Conservation (phyloP, 2,329 filamentous ascomycete genomes). For the Alternaria sp. region DNA sequence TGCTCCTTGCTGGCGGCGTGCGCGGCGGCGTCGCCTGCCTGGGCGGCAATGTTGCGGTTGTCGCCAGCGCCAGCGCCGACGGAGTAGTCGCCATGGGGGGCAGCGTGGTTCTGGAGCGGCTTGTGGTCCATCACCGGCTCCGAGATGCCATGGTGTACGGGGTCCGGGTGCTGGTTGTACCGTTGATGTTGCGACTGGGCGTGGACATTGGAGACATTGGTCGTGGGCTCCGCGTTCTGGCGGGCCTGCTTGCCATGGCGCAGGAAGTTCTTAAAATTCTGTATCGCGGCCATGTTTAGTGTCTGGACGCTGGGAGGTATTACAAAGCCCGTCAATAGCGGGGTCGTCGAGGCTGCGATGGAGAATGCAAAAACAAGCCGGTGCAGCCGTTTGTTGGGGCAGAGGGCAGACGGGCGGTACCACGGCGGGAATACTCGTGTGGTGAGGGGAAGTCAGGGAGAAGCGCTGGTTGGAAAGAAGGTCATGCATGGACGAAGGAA, state of each 20-base stretch:
- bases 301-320: constrained; percentile 7
- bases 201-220: constrained; percentile 68
- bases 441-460: constrained; percentile 14
- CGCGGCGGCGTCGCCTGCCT: constrained; percentile 70
- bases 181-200: constrained; percentile 64
- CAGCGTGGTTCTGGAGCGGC: constrained; percentile 58
- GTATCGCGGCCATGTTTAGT: constrained; percentile 72
- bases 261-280: constrained; percentile 98
- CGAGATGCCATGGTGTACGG: constrained; percentile 63
- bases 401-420: constrained; percentile 17
- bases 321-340: constrained; percentile 21
- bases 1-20: constrained; percentile 69
- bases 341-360: constrained; percentile 25
- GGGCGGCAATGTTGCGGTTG: constrained; percentile 69
- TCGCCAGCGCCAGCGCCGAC: constrained; percentile 66
- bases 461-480: constrained; percentile 25
- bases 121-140: constrained; percentile 65
- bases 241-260: constrained; percentile 96
- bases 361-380: constrained; percentile 12
- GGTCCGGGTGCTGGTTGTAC: constrained; percentile 54
- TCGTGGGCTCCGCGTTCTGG: constrained; percentile 67
- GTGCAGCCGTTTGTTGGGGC: constrained; percentile 22
- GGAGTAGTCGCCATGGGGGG: constrained; percentile 64
- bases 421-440: constrained; percentile 17
- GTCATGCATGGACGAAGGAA: constrained; percentile 28